Evolutionary conservation across 192 early-diverging fungal species (phyloP), one percentile per base, ranked within the genome.

Genomic region (Umbelopsis sp.): DNA sequence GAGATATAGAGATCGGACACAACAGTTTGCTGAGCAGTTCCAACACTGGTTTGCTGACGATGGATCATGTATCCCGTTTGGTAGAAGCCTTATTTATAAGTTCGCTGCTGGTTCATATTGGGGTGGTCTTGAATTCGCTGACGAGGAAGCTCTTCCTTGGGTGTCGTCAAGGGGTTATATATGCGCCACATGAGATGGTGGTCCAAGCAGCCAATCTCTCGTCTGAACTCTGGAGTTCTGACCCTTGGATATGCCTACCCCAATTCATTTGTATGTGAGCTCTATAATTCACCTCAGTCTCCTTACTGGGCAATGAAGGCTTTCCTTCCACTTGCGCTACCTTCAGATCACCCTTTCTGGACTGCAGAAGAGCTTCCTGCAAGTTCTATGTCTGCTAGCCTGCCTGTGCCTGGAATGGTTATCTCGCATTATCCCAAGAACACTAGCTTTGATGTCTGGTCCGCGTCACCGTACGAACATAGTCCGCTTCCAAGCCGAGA

Each of bases 161-260:
- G 70, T 12, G 70, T 71, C 52, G 29, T 71, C 53, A 71, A 71
- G 21, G 70, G 70, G 25, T 36, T 71, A 45, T 71, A 62, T 10
- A 51, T 71, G 70, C 51, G 70, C 11, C 51, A 71, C n/a, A 51
- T 71, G 70, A 45, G 70, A 51, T 71, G 70, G 70, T 71, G 70
- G 70, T 10, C 70, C 3, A 24, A 54, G 29, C 70, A 71, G 16
- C 70, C 70, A 29, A 44, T 71, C 3, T 71, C 70, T 16, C 45
- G 70, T 5, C n/a, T 62, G 17, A 47, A 71, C 26, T 14, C 32
- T 11, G 56, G 41, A 26, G n/a, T 71, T 8, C 36, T 71, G n/a
- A 62, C 32, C 24, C 21, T 71, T 12, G 70, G 70, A 16, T 71
- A 71, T 21, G 26, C 70, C 5, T 71, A 71, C 45, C 70, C 70